phyloP scores from a whole-genome alignment of 1,139 yeast species.

The Keqinozyma sinolaborantium region DNA sequence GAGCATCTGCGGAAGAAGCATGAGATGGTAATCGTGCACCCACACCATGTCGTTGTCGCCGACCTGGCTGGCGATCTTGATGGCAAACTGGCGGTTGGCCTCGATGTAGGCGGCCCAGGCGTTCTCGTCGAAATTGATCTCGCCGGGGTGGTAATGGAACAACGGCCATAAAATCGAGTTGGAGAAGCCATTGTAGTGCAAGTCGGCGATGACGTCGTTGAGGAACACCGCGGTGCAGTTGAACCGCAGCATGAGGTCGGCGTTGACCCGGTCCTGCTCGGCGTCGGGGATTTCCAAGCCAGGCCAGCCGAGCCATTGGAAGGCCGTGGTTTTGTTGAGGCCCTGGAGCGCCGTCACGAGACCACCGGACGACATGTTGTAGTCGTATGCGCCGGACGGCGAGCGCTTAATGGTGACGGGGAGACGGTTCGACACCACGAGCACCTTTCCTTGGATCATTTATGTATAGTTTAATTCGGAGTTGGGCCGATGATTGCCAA shows the following conservation, averaged over 20 bases:
- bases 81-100: conserved; percentile 84
- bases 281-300: conserved; percentile 78
- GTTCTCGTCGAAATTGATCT: conserved; percentile 94
- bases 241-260: conserved; percentile 72
- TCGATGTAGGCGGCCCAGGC: conserved; percentile 98
- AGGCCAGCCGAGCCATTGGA: conserved; percentile 99
- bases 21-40: conserved; percentile 97
- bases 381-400: conserved; percentile 58
- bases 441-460: conserved; percentile 58
- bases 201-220: conserved; percentile 84
- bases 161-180: conserved; percentile 94
- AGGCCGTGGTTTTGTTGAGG: conserved; percentile 75
- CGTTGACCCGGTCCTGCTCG: conserved; percentile 66
- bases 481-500: neutral
- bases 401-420: conserved; percentile 86
- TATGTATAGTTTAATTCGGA: neutral
- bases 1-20: conserved; percentile 91
- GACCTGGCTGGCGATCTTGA: conserved; percentile 65
- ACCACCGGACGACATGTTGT: conserved; percentile 95
- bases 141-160: conserved; percentile 98
- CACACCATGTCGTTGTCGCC: conserved; percentile 87
- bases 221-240: conserved; percentile 89
- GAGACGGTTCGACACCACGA: conserved; percentile 90
- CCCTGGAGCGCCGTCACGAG: conserved; percentile 95
- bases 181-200: conserved; percentile 94